Evolutionary conservation across 2,329 filamentous ascomycete species (phyloP).

Genomic region (Aspergillus tanneri): DNA sequence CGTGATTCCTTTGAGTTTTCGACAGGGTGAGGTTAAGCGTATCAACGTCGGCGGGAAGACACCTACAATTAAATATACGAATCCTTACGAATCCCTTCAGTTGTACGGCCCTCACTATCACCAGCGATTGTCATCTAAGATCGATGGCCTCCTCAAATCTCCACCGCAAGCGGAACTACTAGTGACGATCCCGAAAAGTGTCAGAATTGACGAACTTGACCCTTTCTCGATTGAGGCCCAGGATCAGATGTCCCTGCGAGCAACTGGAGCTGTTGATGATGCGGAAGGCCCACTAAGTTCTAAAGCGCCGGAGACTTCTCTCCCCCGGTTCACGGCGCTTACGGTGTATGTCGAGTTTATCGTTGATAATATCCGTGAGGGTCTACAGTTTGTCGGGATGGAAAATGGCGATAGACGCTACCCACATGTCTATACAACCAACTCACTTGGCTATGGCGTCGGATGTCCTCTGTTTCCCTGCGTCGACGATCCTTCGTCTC

Average conservation of each 20-base stretch:
- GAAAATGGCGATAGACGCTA: conserved; percentile 77
- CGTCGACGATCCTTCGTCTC: conserved; percentile 77
- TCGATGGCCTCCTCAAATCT: conserved; percentile 58
- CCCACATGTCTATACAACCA: conserved; percentile 87
- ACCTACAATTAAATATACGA: conserved; percentile 39
- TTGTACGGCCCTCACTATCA: conserved; percentile 67
- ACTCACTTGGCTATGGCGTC: conserved; percentile 73
- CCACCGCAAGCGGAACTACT: conserved; percentile 57
- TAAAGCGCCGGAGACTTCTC: conserved; percentile 38
- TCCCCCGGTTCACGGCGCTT: conserved; percentile 58
- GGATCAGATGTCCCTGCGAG: conserved; percentile 45
- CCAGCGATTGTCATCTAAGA: conserved; percentile 68
- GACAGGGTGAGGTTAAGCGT: conserved; percentile 59
- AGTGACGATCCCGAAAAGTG: conserved; percentile 59
- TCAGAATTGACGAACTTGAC: conserved; percentile 63
- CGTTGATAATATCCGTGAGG: conserved; percentile 74
- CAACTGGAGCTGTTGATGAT: conserved; percentile 36
- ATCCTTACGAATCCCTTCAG: conserved; percentile 50
- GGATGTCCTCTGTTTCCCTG: conserved; percentile 90
- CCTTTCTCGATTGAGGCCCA: conserved; percentile 52
- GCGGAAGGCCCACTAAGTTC: conserved; percentile 38
- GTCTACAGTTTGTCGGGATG: conserved; percentile 86
- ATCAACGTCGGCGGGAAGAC: conserved; percentile 49
- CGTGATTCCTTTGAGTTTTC: conserved; percentile 59
- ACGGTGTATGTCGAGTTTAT: conserved; percentile 73